Base-by-base conservation (phyloP, 2,329 filamentous ascomycete genomes). In the Venturiaceae sp. region DNA sequence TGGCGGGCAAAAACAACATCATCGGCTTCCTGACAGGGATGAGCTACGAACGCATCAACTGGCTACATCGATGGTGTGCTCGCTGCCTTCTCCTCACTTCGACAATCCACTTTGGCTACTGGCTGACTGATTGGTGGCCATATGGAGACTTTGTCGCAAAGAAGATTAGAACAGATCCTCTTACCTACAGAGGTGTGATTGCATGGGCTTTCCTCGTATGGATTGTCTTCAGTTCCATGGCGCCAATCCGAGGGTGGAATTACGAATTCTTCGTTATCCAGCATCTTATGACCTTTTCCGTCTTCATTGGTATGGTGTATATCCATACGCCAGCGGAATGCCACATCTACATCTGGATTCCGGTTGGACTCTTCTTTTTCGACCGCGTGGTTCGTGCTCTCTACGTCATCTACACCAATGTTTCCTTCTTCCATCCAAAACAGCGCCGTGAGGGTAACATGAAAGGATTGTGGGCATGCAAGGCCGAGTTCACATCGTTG, bases 181-280 rank as follows among this genome's bases (percentile, higher is more conserved):
- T 87, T 65, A 80, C 86, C 60, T 82, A 82, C 65, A 86, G 86
- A 63, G 86, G 86, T 6, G 68, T 89, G 2, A 84, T 78, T 8
- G 84, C 84, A 1, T 89, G 85, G 84, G 81, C 71, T 1, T 69
- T 87, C 14, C 70, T 89, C 33, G 71, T 84, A 0, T 88, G 86
- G 85, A 84, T 84, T 37, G 77, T 82, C 21, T 67, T 87, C 33
- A 81, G 81, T 6, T 84, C 83, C 1, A 74, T 87, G 58, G 77
- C 81, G 6, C 86, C 86, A 0, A 72, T 89, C 34, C 79, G 86
- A 5, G 77, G 82, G n/a, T 75, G 84, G 72, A 77, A 78, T 6
- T 89, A 89, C 67, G 86, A 90, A 71, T 60, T 87, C 0, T 90
- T 88, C 66, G 80, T 89, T 16, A 64, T 83, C 3, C 86, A 90